Percentiles rank a stretch among this genome's conserved stretches.
Conservation (phyloP, 2,329 filamentous ascomycete species). For the Penicillium sp. region DNA sequence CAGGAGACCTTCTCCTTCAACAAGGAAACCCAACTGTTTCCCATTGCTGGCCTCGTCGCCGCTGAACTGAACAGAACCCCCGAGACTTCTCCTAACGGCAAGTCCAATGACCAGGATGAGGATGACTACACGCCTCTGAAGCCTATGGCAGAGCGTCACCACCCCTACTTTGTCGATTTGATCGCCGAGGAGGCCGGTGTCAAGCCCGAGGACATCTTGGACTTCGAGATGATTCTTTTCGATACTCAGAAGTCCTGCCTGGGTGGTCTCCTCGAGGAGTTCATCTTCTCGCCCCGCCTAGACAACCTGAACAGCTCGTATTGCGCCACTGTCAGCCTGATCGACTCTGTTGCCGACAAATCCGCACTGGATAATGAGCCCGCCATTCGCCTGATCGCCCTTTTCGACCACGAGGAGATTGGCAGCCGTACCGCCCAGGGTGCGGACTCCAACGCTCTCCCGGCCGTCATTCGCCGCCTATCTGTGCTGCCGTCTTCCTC, state of each 20-base stretch:
- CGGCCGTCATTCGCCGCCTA: constrained; percentile 82
- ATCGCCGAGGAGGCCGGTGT: constrained; percentile 80
- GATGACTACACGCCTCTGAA: constrained; percentile 75
- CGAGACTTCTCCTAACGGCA: constrained; percentile 39
- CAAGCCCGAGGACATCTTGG: constrained; percentile 72
- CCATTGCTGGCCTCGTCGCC: constrained; percentile 84
- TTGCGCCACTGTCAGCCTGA: constrained; percentile 83
- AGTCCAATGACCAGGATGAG: constrained; percentile 45
- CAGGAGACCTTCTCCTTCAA: constrained; percentile 88
- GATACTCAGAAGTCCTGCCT: constrained; percentile 91
- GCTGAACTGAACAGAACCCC: constrained; percentile 83
- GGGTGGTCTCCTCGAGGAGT: constrained; percentile 88
- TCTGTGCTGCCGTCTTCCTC: constrained; percentile 73
- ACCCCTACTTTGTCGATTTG: constrained; percentile 82
- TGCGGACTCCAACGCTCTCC: constrained; percentile 88
- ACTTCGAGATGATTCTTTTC: constrained; percentile 97
- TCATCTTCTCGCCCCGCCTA: constrained; percentile 93
- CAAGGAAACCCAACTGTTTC: constrained; percentile 95
- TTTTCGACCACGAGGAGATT: constrained; percentile 98
- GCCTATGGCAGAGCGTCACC: constrained; percentile 79
- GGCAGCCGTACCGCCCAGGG: constrained; percentile 91
- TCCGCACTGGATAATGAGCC: constrained; percentile 73
- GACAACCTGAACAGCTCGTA: constrained; percentile 98
- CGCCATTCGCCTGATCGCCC: constrained; percentile 85
- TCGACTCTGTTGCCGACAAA: constrained; percentile 71